These are phyloP conservation scores for Leccinum disarticulatum DNA, from an alignment of 768 basidiomycete species.

Conservation along the genomic window DNA sequence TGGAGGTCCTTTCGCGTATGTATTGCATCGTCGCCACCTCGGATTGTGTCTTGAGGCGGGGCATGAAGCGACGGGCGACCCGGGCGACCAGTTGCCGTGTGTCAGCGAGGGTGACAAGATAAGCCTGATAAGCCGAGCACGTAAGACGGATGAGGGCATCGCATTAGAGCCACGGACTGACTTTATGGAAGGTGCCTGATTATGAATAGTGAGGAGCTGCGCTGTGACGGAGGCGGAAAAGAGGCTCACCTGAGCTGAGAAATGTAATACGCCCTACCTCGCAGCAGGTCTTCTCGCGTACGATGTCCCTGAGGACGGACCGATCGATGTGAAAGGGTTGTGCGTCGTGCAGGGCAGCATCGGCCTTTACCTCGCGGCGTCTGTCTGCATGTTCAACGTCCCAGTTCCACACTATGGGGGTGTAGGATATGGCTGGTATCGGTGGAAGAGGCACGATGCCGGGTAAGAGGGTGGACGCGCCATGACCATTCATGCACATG, in stretches of 20 bases:
- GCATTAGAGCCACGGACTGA: slow-evolving; percentile 21
- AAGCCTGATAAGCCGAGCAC: slow-evolving; percentile 50
- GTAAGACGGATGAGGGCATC: slow-evolving; percentile 6
- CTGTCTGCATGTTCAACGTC: slow-evolving; percentile 70
- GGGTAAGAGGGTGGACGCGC: slow-evolving; percentile 9
- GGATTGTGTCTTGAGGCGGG: slow-evolving; percentile 81
- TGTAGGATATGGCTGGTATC: background rate
- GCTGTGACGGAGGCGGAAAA: slow-evolving; percentile 11
- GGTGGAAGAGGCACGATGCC: slow-evolving; percentile 26
- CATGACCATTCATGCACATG: slow-evolving; percentile 14
- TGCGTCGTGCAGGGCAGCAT: slow-evolving; percentile 58
- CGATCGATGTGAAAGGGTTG: slow-evolving; percentile 77
- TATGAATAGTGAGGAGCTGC: slow-evolving; percentile 2
- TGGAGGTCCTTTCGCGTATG: slow-evolving; percentile 63
- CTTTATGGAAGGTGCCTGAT: slow-evolving; percentile 85
- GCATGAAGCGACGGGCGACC: slow-evolving; percentile 84
- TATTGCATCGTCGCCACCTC: slow-evolving; percentile 87
- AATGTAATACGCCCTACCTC: slow-evolving; percentile 73
- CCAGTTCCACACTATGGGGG: slow-evolving; percentile 64
- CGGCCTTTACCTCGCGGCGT: slow-evolving; percentile 59
- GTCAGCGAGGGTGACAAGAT: slow-evolving; percentile 67
- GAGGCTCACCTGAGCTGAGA: slow-evolving; percentile 64
- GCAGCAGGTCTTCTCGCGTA: slow-evolving; percentile 63
- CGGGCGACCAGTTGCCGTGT: slow-evolving; percentile 67
- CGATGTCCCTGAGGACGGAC: slow-evolving; percentile 71